phyloP scores from a whole-genome alignment of 192 early-diverging fungal genomes.

The Lunasporangiospora selenospora region DNA sequence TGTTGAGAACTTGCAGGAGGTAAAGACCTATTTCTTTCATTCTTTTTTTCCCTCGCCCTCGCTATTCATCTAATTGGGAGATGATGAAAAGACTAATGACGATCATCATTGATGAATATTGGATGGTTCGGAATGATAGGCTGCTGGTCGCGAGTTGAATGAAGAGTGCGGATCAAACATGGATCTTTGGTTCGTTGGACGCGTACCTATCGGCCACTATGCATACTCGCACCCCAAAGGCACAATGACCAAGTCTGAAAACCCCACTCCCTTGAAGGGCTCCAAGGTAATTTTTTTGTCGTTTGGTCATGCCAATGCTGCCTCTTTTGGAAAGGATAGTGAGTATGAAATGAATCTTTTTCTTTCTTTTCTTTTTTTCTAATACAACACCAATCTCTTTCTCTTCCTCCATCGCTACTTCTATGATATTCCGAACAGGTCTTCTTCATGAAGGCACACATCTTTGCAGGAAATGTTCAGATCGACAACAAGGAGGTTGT shows the following conservation, averaged over 20 bases:
- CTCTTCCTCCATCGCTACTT: no score
- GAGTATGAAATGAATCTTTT: not conserved
- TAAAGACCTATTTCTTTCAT: slow-evolving; percentile 29
- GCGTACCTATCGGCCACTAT: slow-evolving; percentile 79
- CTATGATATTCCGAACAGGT: slow-evolving; percentile 51
- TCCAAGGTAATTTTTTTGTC: slow-evolving; percentile 45
- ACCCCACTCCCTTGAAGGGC: slow-evolving; percentile 40
- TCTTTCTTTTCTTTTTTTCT: not conserved
- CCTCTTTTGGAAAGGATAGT: not conserved
- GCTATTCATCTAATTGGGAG: not conserved
- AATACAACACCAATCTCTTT: no score
- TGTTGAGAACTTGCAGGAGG: slow-evolving; percentile 76
- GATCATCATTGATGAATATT: not conserved
- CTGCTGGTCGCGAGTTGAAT: slow-evolving; percentile 73
- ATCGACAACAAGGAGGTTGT: slow-evolving; percentile 62
- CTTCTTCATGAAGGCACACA: slow-evolving; percentile 89
- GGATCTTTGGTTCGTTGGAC: slow-evolving; percentile 89
- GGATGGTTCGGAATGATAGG: slow-evolving; percentile 53
- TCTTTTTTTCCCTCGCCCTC: no score
- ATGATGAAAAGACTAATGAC: not conserved
- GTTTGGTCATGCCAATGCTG: not conserved
- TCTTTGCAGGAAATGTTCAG: slow-evolving; percentile 75
- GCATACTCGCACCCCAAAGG: slow-evolving; percentile 50
- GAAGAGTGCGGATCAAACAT: slow-evolving; percentile 76
- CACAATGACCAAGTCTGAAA: slow-evolving; percentile 17